These are phyloP conservation scores for Fusarium sp. DNA, from an alignment of 2,329 filamentous ascomycete genomes.

Conservation along the genomic window DNA sequence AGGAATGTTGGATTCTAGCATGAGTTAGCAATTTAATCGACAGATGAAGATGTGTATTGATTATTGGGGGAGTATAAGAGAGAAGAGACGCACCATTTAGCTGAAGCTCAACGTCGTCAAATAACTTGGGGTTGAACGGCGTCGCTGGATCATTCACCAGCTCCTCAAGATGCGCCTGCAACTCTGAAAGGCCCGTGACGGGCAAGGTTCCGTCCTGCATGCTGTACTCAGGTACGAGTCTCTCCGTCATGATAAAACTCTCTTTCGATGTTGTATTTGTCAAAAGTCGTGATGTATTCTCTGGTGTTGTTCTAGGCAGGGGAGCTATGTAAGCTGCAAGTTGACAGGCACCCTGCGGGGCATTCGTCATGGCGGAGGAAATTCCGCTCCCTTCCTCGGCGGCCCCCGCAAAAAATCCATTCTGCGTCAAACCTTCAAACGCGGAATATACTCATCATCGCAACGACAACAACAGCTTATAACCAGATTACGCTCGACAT, in stretches of 20 bases:
- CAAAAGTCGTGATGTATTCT: not conserved
- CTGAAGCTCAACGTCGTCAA: conserved; percentile 71
- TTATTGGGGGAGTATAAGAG: not conserved
- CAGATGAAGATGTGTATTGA: not conserved
- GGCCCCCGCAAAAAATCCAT: conserved; percentile 40
- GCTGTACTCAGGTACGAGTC: conserved; percentile 52
- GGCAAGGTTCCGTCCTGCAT: conserved; percentile 54
- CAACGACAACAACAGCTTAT: not conserved
- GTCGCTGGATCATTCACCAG: conserved; percentile 58
- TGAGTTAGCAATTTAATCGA: not conserved
- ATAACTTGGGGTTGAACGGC: conserved; percentile 61
- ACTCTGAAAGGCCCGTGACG: conserved; percentile 64
- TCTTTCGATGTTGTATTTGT: not conserved
- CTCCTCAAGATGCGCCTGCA: conserved; percentile 65
- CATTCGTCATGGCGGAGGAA: conserved; percentile 29
- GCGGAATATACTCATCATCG: not conserved
- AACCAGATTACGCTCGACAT: not conserved
- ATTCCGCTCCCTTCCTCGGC: conserved; percentile 31
- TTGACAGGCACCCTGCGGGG: conserved; percentile 26
- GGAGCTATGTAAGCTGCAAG: conserved; percentile 17
- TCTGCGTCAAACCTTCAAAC: conserved; percentile 29
- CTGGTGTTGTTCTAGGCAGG: not conserved
- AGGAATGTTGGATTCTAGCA: conserved; percentile 62
- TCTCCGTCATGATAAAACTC: conserved; percentile 42
- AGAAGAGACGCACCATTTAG: conserved; percentile 58